Evolutionary conservation across 192 early-diverging fungal genomes (phyloP).

Genomic region (Umbelopsis sp.): DNA sequence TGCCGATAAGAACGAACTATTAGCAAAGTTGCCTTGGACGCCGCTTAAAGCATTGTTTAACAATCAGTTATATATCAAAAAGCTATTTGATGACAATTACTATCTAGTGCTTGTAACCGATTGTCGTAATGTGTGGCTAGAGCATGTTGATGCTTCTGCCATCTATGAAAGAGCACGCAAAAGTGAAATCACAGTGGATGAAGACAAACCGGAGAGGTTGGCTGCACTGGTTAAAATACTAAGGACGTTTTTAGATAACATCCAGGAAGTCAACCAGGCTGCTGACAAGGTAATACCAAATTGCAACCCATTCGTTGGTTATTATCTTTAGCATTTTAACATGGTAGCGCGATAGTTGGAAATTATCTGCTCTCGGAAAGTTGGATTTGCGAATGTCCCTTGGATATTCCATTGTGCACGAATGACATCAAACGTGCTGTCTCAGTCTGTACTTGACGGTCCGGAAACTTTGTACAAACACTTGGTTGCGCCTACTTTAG

Average conservation of each 20-base stretch:
- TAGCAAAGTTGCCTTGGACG: constrained; percentile 7
- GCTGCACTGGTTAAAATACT: constrained; percentile 2
- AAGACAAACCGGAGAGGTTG: neutral
- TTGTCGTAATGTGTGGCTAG: constrained; percentile 16
- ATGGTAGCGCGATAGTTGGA: neutral
- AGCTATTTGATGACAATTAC: constrained; percentile 2
- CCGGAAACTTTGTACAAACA: constrained; percentile 12
- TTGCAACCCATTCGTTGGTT: neutral
- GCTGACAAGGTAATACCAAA: neutral
- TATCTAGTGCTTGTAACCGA: constrained; percentile 1
- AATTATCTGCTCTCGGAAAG: constrained; percentile 1
- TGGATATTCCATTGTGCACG: neutral
- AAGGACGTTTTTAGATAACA: neutral
- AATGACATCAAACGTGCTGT: neutral
- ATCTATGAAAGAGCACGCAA: neutral
- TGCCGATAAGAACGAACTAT: neutral
- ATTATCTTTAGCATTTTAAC: neutral
- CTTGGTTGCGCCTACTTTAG: neutral
- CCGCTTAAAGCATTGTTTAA: neutral
- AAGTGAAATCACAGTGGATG: neutral
- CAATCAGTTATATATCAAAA: neutral
- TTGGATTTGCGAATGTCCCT: neutral
- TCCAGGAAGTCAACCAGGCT: neutral
- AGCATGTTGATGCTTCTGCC: neutral
- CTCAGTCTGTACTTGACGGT: neutral